phyloP scores from a whole-genome alignment of 768 basidiomycete genomes.

The Amanita rubescens region DNA sequence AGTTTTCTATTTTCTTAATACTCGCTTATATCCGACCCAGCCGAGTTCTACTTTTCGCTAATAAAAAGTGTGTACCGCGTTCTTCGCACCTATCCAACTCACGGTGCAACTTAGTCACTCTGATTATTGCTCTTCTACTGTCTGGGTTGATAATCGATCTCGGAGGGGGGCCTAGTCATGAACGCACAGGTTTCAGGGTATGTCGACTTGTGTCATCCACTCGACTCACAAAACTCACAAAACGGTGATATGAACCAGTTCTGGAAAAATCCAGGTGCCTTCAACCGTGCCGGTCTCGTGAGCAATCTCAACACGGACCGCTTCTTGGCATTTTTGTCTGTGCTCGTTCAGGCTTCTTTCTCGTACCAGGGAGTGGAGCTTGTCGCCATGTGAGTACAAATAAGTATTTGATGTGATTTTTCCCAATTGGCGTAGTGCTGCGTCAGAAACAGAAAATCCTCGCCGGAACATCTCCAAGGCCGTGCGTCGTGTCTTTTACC shows the following conservation, averaged over 20 bases:
- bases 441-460: conserved; percentile 72
- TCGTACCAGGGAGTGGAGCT: conserved; percentile 76
- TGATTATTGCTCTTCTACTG: conserved; percentile 55
- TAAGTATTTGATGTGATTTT: background rate
- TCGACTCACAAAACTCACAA: background rate
- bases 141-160: conserved; percentile 65
- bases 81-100: background rate
- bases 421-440: conserved; percentile 37
- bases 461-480: conserved; percentile 75
- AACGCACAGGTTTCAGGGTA: conserved; percentile 63
- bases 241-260: conserved; percentile 28
- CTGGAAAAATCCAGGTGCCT: conserved; percentile 68
- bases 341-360: conserved; percentile 54
- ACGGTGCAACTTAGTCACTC: conserved; percentile 29
- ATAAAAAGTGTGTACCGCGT: conserved; percentile 44
- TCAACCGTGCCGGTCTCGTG: conserved; percentile 36
- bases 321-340: conserved; percentile 37
- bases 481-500: conserved; percentile 69
- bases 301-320: conserved; percentile 36
- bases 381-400: conserved; percentile 48
- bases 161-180: conserved; percentile 66
- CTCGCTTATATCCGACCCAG: conserved; percentile 20
- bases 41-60: conserved; percentile 60
- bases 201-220: conserved; percentile 8
- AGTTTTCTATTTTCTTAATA: background rate